Conservation (phyloP, 2,329 filamentous ascomycete genomes). For the Pseudogymnoascus sp. region DNA sequence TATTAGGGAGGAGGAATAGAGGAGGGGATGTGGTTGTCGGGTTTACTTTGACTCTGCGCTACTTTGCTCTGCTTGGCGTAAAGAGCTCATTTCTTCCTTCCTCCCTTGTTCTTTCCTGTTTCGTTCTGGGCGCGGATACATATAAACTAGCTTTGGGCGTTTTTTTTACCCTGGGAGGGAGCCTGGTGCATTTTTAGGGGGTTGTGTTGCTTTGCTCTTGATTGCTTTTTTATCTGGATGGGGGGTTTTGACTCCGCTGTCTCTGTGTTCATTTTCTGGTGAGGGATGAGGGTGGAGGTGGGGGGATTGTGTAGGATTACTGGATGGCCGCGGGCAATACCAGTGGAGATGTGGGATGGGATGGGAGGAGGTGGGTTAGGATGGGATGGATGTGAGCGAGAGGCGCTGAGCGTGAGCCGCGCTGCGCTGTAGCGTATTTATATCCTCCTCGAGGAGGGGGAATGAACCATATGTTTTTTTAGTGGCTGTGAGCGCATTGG, state of each 20-base stretch:
- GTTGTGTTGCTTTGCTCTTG: not conserved
- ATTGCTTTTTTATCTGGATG: not conserved
- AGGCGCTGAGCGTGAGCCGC: too few species aligned
- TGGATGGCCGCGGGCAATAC: not conserved
- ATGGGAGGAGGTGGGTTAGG: not conserved
- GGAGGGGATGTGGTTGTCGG: not conserved
- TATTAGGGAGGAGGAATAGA: slow-evolving; percentile 4
- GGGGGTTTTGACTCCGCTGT: not conserved
- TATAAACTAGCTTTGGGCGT: not conserved
- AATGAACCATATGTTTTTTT: not conserved
- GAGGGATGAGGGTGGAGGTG: not conserved
- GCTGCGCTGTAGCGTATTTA: not conserved
- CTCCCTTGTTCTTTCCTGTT: not conserved
- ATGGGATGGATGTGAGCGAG: not conserved
- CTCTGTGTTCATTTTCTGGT: not conserved
- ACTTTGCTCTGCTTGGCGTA: not conserved
- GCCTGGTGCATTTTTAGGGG: not conserved
- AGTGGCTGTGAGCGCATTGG: not conserved
- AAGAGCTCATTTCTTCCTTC: not conserved
- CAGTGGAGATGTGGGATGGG: not conserved
- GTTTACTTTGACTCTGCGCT: not conserved
- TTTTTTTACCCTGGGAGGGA: not conserved
- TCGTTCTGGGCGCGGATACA: not conserved
- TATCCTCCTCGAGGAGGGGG: not conserved
- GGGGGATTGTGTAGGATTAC: not conserved